phyloP scores from a whole-genome alignment of 495 filamentous ascomycete genomes.

The Aspergillus mulundensis region DNA sequence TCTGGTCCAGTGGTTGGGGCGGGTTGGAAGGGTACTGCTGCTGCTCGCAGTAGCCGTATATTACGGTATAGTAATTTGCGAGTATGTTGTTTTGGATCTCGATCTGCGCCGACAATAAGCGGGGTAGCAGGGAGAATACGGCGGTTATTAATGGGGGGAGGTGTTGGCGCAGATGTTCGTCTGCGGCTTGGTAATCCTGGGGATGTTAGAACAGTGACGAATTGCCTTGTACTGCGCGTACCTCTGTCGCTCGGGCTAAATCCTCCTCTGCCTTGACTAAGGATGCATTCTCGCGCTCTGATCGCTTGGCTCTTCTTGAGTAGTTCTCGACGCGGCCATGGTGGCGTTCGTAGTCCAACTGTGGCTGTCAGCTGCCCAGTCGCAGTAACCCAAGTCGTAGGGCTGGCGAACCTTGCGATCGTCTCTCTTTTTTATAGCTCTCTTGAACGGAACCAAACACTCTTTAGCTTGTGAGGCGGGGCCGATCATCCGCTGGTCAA shows the following conservation, averaged over 20 bases:
- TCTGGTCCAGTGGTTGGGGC: slow-evolving; percentile 60
- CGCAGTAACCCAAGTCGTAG: neutral
- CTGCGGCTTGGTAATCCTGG: slow-evolving; percentile 77
- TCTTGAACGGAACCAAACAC: slow-evolving; percentile 70
- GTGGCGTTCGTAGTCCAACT: slow-evolving; percentile 79
- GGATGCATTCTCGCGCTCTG: slow-evolving; percentile 71
- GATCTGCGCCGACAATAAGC: slow-evolving; percentile 68
- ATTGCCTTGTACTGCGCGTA: slow-evolving; percentile 27
- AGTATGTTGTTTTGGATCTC: slow-evolving; percentile 80
- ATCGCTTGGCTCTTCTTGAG: slow-evolving; percentile 65
- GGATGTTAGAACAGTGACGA: neutral
- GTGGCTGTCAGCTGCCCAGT: neutral
- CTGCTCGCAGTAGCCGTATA: slow-evolving; percentile 73
- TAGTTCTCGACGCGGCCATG: slow-evolving; percentile 69
- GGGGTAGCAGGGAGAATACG: slow-evolving; percentile 74
- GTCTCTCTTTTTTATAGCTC: slow-evolving; percentile 87
- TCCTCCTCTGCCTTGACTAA: slow-evolving; percentile 79
- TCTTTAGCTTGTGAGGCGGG: slow-evolving; percentile 72
- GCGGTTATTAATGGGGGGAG: slow-evolving; percentile 74
- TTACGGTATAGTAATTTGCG: slow-evolving; percentile 76
- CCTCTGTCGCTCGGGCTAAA: slow-evolving; percentile 61
- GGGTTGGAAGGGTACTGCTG: slow-evolving; percentile 69
- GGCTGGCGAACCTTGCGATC: slow-evolving; percentile 67
- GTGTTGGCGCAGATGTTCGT: slow-evolving; percentile 70
- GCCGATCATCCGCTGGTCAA: slow-evolving; percentile 68